These are phyloP conservation scores for Amylocystis lapponica DNA, from an alignment of 768 basidiomycete genomes.

Conservation along the genomic window DNA sequence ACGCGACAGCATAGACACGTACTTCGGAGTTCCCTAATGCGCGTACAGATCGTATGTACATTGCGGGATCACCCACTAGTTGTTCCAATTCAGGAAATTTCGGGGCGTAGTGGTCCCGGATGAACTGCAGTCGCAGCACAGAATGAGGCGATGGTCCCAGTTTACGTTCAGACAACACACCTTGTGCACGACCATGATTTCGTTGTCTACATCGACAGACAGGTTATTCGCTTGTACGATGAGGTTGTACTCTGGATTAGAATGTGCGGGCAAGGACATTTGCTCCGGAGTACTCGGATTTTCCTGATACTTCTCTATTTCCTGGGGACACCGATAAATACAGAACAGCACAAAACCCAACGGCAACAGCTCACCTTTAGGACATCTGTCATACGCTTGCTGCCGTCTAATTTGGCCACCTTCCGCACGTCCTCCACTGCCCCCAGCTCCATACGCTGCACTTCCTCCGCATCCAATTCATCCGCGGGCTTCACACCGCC, in stretches of 20 bases:
- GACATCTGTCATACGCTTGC: slow-evolving; percentile 84
- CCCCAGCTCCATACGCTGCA: slow-evolving; percentile 89
- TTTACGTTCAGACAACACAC: slow-evolving; percentile 30
- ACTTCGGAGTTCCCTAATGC: slow-evolving; percentile 82
- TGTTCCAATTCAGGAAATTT: slow-evolving; percentile 98
- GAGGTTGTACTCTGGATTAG: slow-evolving; percentile 92
- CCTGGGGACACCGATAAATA: slow-evolving; percentile 40
- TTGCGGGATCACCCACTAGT: slow-evolving; percentile 83
- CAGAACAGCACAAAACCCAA: background rate
- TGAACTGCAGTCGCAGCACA: slow-evolving; percentile 56
- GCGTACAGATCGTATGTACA: slow-evolving; percentile 90
- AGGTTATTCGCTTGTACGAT: slow-evolving; percentile 98
- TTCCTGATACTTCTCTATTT: slow-evolving; percentile 80
- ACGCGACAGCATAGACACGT: slow-evolving; percentile 13
- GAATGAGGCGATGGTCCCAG: background rate
- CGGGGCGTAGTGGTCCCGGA: slow-evolving; percentile 92
- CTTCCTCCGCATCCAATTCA: slow-evolving; percentile 90
- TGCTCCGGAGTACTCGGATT: slow-evolving; percentile 76
- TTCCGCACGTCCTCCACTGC: slow-evolving; percentile 79
- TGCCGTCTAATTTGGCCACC: slow-evolving; percentile 84
- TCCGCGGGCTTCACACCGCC: slow-evolving; percentile 94
- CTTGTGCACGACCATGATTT: slow-evolving; percentile 96
- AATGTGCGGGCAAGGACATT: slow-evolving; percentile 73
- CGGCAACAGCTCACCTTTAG: slow-evolving; percentile 56
- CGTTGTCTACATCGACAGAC: slow-evolving; percentile 97